These are phyloP conservation scores for Rhytidhysteron rufulum DNA, from an alignment of 2,329 filamentous ascomycete species.

Conservation along the genomic window DNA sequence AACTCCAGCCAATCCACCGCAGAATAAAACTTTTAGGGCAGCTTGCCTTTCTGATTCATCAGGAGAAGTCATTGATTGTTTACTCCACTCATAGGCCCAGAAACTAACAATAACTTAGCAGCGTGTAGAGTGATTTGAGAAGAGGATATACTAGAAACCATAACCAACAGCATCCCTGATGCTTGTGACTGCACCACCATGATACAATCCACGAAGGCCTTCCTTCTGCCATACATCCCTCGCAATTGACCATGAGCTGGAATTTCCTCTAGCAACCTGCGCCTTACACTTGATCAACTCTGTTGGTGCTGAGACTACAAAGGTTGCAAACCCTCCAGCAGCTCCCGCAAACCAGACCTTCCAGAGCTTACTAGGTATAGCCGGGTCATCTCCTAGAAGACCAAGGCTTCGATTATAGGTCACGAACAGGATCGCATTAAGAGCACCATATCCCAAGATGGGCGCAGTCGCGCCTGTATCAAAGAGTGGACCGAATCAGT, in stretches of 20 bases:
- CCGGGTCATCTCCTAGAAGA: constrained; percentile 49
- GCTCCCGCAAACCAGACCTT: constrained; percentile 78
- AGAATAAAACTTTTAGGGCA: constrained; percentile 67
- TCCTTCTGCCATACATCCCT: constrained; percentile 58
- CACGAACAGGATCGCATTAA: constrained; percentile 87
- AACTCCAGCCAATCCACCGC: constrained; percentile 82
- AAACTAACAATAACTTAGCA: constrained; percentile 51
- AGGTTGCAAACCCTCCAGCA: constrained; percentile 77
- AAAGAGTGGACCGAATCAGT: constrained; percentile 2
- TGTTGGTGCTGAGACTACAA: constrained; percentile 80
- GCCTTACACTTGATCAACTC: constrained; percentile 88
- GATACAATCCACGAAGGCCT: constrained; percentile 68
- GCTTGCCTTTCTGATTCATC: constrained; percentile 45
- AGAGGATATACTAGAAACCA: constrained; percentile 72
- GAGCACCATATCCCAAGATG: constrained; percentile 81
- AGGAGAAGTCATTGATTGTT: constrained; percentile 51
- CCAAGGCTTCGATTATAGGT: constrained; percentile 82
- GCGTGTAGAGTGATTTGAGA: too few relatives aligned
- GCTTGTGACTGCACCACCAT: constrained; percentile 76
- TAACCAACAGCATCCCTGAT: constrained; percentile 87
- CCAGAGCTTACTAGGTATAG: constrained; percentile 46
- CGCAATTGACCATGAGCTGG: constrained; percentile 59
- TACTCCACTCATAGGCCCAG: constrained; percentile 81
- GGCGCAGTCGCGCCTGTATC: constrained; percentile 72
- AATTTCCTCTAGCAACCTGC: constrained; percentile 55